Base-by-base conservation (phyloP, 768 basidiomycete genomes). In the Phylloporus sp. region DNA sequence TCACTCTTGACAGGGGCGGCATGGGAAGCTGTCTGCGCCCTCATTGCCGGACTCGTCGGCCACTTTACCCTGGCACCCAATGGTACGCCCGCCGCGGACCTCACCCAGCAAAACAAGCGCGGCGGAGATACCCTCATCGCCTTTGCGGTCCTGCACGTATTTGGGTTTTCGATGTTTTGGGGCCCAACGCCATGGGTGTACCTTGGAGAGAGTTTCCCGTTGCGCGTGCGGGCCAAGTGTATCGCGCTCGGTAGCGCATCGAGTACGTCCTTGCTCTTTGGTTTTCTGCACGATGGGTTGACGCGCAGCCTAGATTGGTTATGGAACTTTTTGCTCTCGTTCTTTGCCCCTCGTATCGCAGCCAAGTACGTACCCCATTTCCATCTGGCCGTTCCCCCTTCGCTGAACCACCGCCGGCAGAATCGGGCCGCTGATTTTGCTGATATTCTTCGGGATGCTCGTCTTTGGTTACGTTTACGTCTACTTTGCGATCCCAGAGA, bases 401-500 rank as follows among this genome's bases (percentile, higher is more conserved):
- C 23, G n/a, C 44, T 42, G 21, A 29, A 41, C 9, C 18, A 13
- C 10, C 14, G 9, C 1, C 3, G 17, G 15, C 49, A 77, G 79
- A 44, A 86, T 86, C 50, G 84, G 85, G 6, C 84, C 85, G 5
- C 67, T 86, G 48, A 87, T 88, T 59, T 65, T 86, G n/a, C 59
- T 87, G 50, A 83, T 89, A 59, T 88, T 89, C 75, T 84, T 80
- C 60, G 83, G 84, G 37, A 80, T 84, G 78, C 71, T 87, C 10
- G 52, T 80, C 15, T 80, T 85, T 58, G 86, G 84, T 33, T 84
- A 75, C 60, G 67, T 76, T 50, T 90, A 84, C 62, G 86, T 88
- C n/a, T 86, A 81, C 63, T 63, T 90, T 47, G 79, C 81, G 60
- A 81, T 90, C 41, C 87, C 86, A 17, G 89, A 91, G 71, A 88